Percentiles rank a stretch among this genome's conserved stretches.
phyloP scores from a whole-genome alignment of 371 early-diverging fungal species.

The Zychaea mexicana region DNA sequence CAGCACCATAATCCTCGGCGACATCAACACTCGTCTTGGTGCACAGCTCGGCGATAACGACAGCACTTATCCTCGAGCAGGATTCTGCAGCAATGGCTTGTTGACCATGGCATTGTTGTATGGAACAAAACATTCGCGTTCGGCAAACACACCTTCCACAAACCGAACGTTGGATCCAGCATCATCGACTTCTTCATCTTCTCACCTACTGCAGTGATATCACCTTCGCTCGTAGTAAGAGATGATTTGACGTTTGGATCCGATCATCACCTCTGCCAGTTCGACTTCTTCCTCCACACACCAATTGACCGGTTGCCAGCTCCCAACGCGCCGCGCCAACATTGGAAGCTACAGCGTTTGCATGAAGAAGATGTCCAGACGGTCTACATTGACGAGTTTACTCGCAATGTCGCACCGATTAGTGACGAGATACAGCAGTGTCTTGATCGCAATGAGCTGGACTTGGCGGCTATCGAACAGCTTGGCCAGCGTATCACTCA shows the following conservation, averaged over 20 bases:
- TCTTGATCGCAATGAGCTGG: neutral
- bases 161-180: neutral
- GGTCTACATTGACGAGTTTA: neutral
- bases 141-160: neutral
- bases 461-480: neutral
- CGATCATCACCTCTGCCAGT: constrained; percentile 4
- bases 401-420: neutral
- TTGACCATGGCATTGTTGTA: neutral
- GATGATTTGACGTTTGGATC: neutral
- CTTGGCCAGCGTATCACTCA: neutral
- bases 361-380: neutral
- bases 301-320: neutral
- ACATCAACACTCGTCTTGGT: constrained; percentile 8
- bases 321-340: constrained; percentile 3
- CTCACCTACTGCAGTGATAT: neutral
- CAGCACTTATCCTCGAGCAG: neutral
- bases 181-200: constrained; percentile 11
- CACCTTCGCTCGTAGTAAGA: neutral
- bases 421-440: neutral
- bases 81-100: neutral
- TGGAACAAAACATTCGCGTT: neutral
- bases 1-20: constrained; percentile 3
- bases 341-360: constrained; percentile 3
- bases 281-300: neutral
- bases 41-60: neutral